Conservation (phyloP, 2,329 filamentous ascomycete species). For the Tolypocladium cylindrosporum region DNA sequence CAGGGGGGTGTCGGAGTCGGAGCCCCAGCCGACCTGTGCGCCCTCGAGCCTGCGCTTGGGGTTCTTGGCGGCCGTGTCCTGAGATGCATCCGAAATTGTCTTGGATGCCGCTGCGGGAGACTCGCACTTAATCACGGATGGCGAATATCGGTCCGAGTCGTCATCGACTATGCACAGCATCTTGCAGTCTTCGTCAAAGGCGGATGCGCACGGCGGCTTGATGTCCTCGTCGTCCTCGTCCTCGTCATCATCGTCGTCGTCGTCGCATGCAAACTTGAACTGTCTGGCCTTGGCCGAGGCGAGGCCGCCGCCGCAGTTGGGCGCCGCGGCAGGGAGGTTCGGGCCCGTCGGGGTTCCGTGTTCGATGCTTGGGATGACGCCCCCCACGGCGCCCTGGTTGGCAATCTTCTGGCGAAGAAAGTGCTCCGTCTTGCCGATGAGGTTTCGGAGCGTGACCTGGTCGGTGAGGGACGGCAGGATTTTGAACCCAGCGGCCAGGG, state of each 20-base stretch:
- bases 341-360: not conserved
- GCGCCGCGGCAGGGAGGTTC: not conserved
- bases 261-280: not conserved
- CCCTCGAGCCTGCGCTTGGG: not conserved
- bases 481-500: constrained; percentile 4
- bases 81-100: not conserved
- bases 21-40: not conserved
- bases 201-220: not conserved
- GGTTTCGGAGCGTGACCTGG: not conserved
- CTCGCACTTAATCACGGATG: not conserved
- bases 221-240: not conserved
- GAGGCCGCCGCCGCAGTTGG: not conserved
- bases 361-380: not conserved
- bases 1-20: not conserved
- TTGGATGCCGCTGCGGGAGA: no score
- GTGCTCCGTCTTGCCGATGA: not conserved
- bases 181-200: not conserved
- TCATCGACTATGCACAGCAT: not conserved
- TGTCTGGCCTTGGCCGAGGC: not conserved
- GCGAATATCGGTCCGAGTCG: not conserved
- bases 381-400: not conserved
- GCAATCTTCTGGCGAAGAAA: not conserved
- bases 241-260: not conserved
- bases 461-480: not conserved
- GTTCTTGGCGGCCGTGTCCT: not conserved